phyloP scores from a whole-genome alignment of 108 stramenopile species.

The Asterionellopsis glacialis region DNA sequence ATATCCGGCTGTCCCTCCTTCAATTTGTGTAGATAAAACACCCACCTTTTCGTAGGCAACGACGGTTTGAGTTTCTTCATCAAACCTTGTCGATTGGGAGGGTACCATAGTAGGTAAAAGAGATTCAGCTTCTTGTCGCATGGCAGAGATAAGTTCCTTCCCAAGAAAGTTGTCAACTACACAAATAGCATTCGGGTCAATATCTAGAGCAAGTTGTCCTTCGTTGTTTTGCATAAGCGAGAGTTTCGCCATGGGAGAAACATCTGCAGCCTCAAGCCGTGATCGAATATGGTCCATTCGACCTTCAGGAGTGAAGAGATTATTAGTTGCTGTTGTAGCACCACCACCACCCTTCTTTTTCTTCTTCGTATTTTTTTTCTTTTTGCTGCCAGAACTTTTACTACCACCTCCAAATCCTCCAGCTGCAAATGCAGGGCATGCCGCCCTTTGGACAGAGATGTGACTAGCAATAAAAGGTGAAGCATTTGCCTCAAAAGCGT shows the following conservation, averaged over 20 bases:
- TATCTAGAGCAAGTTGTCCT: too few relatives aligned
- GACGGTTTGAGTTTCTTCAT: slow-evolving; percentile 24
- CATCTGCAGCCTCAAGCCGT: slow-evolving; percentile 12
- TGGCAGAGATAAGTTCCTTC: slow-evolving; percentile 13
- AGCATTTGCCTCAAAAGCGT: too few relatives aligned
- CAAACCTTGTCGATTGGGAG: slow-evolving; percentile 26
- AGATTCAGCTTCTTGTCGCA: slow-evolving; percentile 21
- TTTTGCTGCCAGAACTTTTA: too few relatives aligned
- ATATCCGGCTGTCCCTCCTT: slow-evolving; percentile 22
- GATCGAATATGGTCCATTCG: slow-evolving; percentile 17
- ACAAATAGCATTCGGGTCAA: slow-evolving; percentile 16
- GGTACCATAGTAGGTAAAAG: slow-evolving; percentile 18
- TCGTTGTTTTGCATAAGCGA: background rate
- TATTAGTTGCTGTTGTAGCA: background rate
- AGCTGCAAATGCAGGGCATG: too few relatives aligned
- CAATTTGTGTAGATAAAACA: slow-evolving; percentile 26
- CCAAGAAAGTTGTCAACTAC: slow-evolving; percentile 25
- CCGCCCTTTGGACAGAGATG: too few relatives aligned
- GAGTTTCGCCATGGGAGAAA: slow-evolving; percentile 11
- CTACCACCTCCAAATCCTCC: too few relatives aligned
- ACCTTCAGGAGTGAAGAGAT: slow-evolving; percentile 20
- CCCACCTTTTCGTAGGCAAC: slow-evolving; percentile 24
- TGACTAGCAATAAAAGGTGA: too few relatives aligned
- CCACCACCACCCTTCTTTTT: too few relatives aligned
- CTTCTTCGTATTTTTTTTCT: too few relatives aligned